Percentiles rank a stretch among this genome's conserved stretches.
Conservation (phyloP, 1,139 yeast genomes). For the Candida mesenterica region DNA sequence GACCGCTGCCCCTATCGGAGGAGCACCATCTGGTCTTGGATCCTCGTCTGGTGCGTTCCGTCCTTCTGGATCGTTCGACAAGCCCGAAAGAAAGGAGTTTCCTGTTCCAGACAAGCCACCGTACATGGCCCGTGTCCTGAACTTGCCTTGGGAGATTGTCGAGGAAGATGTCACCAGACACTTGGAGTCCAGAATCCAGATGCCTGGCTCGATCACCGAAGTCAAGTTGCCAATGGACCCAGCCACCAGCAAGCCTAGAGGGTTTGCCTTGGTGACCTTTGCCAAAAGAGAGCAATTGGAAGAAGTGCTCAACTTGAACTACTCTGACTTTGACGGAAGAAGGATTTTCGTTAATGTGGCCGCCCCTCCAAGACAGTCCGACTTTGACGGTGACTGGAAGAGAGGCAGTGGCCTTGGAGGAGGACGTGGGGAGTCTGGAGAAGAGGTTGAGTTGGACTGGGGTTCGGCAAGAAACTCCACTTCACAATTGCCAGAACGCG, state of each 20-base stretch:
- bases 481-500: conserved; percentile 39
- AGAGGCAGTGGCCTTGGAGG: conserved; percentile 38
- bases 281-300: conserved; percentile 63
- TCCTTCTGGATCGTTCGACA: conserved; percentile 7
- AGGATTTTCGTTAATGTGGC: conserved; percentile 85
- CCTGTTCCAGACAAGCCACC: conserved; percentile 94
- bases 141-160: conserved; percentile 78
- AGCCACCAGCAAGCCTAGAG: conserved; percentile 64
- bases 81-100: conserved; percentile 58
- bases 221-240: conserved; percentile 71
- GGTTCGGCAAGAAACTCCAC: conserved; percentile 36
- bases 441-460: conserved; percentile 29
- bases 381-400: conserved; percentile 49
- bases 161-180: conserved; percentile 68
- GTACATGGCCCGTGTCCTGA: conserved; percentile 80
- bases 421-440: conserved; percentile 20
- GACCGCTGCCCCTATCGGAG: conserved; percentile 26
- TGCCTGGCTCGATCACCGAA: conserved; percentile 50
- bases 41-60: conserved; percentile 6
- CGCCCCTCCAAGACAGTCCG: conserved; percentile 65
- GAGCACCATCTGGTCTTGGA: conserved; percentile 15
- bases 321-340: conserved; percentile 69
- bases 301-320: conserved; percentile 64
- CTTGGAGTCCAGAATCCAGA: conserved; percentile 62
- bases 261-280: conserved; percentile 87